Percentiles rank a stretch among this genome's conserved stretches.
These are phyloP conservation scores for Trematosphaeria pertusa DNA, from an alignment of 2,329 filamentous ascomycete genomes.

Conservation along the genomic window DNA sequence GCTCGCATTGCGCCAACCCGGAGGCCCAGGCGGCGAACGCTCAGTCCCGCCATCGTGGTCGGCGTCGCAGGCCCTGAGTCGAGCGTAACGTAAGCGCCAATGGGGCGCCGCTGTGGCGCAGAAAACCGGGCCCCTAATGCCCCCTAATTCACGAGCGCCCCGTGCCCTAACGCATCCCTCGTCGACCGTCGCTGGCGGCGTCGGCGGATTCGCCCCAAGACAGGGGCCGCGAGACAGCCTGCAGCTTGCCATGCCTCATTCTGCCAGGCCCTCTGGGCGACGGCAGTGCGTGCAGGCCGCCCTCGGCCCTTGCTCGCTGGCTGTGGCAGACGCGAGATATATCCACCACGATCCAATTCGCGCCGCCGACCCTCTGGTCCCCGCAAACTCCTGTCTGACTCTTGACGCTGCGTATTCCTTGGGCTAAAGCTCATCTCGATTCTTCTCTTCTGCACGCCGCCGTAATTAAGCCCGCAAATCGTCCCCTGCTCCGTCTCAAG, in stretches of 20 bases:
- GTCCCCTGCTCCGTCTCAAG: conserved; percentile 10
- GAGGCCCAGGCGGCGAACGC: not conserved
- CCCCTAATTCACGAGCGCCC: conserved; percentile 7
- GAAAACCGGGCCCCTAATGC: not conserved
- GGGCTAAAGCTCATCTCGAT: not conserved
- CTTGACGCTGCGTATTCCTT: conserved; percentile 2
- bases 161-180: conserved; percentile 10
- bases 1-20: conserved; percentile 1
- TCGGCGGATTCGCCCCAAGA: conserved; percentile 18
- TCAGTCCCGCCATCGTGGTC: conserved; percentile 11
- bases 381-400: conserved; percentile 6
- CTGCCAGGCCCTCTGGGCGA: conserved; percentile 5
- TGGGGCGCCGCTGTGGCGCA: conserved; percentile 10
- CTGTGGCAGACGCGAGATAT: conserved; percentile 5
- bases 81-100: conserved; percentile 11
- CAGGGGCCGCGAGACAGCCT: conserved; percentile 21
- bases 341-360: conserved; percentile 13
- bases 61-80: conserved; percentile 2
- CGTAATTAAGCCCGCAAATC: conserved; percentile 7
- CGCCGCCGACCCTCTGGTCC: conserved; percentile 9
- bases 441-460: not conserved
- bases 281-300: conserved; percentile 3
- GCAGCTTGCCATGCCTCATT: conserved; percentile 8
- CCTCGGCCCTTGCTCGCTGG: conserved; percentile 5
- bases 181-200: conserved; percentile 7